Evolutionary conservation across 2,329 filamentous ascomycete genomes (phyloP).

Genomic region (Coniella vitis): DNA sequence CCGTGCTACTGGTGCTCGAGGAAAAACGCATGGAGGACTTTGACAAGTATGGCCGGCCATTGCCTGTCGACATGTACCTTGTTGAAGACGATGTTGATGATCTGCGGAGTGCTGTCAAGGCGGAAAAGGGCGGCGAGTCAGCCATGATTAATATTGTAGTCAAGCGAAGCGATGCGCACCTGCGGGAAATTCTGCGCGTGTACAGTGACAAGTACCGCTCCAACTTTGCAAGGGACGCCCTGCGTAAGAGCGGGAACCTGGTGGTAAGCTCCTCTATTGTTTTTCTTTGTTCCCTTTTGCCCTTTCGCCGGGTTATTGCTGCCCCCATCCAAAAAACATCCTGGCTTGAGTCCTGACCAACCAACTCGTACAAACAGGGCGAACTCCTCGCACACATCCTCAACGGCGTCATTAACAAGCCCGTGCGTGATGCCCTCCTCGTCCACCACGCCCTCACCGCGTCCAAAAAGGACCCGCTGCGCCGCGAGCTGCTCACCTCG

Average conservation of each 20-base stretch:
- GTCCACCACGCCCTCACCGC: constrained; percentile 83
- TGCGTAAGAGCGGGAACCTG: constrained; percentile 83
- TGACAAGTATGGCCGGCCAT: constrained; percentile 53
- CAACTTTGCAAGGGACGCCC: constrained; percentile 83
- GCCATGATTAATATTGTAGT: constrained; percentile 83
- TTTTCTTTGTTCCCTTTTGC: background rate
- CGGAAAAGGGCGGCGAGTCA: constrained; percentile 76
- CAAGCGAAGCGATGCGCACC: constrained; percentile 70
- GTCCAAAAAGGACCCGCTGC: constrained; percentile 61
- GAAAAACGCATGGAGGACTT: constrained; percentile 77
- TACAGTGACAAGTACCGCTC: constrained; percentile 68
- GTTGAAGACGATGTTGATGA: constrained; percentile 67
- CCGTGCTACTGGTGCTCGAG: constrained; percentile 76
- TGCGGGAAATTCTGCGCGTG: constrained; percentile 68
- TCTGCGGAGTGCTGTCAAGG: constrained; percentile 60
- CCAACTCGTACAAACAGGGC: constrained; percentile 67
- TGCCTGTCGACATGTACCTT: constrained; percentile 51
- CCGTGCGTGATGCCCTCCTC: constrained; percentile 84
- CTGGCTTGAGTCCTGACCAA: too few relatives aligned
- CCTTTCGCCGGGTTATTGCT: background rate
- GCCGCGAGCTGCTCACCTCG: constrained; percentile 81
- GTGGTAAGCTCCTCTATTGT: constrained; percentile 59
- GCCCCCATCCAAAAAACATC: too few relatives aligned
- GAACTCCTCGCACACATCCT: constrained; percentile 92
- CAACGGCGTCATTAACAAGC: constrained; percentile 93